Evolutionary conservation across 352 stramenopile species (phyloP).

Genomic region (Thalassiosira livingstoniorum): DNA sequence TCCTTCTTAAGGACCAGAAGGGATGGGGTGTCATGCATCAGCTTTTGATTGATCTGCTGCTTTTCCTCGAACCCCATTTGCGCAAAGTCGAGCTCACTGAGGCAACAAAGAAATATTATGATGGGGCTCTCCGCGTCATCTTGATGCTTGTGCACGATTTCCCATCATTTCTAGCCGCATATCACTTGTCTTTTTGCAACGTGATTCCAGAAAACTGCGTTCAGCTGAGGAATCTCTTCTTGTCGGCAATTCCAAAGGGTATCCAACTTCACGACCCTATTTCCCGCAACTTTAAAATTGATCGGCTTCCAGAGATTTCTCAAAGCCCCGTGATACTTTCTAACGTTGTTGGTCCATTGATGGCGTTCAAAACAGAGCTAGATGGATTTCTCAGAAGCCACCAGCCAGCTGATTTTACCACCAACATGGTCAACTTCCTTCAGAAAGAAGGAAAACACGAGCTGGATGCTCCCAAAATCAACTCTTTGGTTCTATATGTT

Average conservation of each 20-base stretch:
- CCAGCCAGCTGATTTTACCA: conserved; percentile 84
- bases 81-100: conserved; percentile 90
- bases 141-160: conserved; percentile 99
- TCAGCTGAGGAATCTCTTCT: conserved; percentile 97
- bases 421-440: conserved; percentile 77
- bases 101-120: conserved; percentile 95
- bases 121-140: conserved; percentile 97
- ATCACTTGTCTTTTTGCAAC: conserved; percentile 98
- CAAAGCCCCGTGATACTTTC: conserved; percentile 93
- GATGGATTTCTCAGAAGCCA: conserved; percentile 94
- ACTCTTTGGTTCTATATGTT: conserved; percentile 91
- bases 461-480: conserved; percentile 93
- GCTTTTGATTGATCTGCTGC: conserved; percentile 97
- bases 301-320: conserved; percentile 95
- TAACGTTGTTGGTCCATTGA: conserved; percentile 93
- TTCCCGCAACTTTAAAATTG: conserved; percentile 97
- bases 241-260: conserved; percentile 96
- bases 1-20: conserved; percentile 93
- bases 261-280: conserved; percentile 98
- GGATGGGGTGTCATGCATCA: conserved; percentile 97
- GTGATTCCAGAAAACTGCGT: conserved; percentile 96
- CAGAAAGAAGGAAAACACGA: conserved; percentile 84
- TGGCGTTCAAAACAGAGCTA: conserved; percentile 92
- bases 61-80: conserved; percentile 97
- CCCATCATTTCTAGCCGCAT: conserved; percentile 97